A percentile compares a stretch with the other conserved stretches of the same genome.
Conservation (phyloP, 2,329 filamentous ascomycete species). For the Pseudonectria foliicola region DNA sequence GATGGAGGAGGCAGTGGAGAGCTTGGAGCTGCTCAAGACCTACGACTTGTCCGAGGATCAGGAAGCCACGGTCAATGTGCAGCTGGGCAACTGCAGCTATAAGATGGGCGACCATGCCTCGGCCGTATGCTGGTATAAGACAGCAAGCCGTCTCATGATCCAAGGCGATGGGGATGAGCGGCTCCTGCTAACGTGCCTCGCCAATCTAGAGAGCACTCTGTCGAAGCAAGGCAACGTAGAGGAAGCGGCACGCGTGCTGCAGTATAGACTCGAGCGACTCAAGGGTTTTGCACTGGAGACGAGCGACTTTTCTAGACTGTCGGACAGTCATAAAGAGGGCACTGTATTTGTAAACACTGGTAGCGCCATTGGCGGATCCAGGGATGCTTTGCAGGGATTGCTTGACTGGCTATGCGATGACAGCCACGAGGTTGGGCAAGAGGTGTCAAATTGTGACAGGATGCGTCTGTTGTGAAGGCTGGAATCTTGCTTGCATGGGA, state of each 20-base stretch:
- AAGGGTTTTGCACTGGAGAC: slow-evolving; percentile 24
- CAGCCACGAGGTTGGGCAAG: background rate
- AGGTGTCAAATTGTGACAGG: too few relatives aligned
- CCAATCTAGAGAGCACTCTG: slow-evolving; percentile 26
- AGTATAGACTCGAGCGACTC: slow-evolving; percentile 23
- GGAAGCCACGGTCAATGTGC: slow-evolving; percentile 24
- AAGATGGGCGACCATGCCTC: slow-evolving; percentile 19
- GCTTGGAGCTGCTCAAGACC: slow-evolving; percentile 21
- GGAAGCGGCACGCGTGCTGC: slow-evolving; percentile 20
- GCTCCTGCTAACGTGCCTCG: slow-evolving; percentile 25
- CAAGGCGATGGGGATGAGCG: slow-evolving; percentile 25
- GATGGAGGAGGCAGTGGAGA: slow-evolving; percentile 23
- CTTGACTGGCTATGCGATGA: background rate
- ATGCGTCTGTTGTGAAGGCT: too few relatives aligned
- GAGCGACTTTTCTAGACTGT: slow-evolving; percentile 13
- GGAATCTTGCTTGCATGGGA: too few relatives aligned
- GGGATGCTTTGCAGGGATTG: background rate
- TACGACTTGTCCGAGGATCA: slow-evolving; percentile 25
- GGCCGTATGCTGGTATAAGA: slow-evolving; percentile 23
- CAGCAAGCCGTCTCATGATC: slow-evolving; percentile 23
- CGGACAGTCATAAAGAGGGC: background rate
- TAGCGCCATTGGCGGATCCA: background rate
- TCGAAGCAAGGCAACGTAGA: slow-evolving; percentile 14
- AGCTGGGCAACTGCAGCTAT: slow-evolving; percentile 27
- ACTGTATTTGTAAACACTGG: background rate